phyloP scores from a whole-genome alignment of 2,329 filamentous ascomycete genomes.

The Aspergillus tamarii region DNA sequence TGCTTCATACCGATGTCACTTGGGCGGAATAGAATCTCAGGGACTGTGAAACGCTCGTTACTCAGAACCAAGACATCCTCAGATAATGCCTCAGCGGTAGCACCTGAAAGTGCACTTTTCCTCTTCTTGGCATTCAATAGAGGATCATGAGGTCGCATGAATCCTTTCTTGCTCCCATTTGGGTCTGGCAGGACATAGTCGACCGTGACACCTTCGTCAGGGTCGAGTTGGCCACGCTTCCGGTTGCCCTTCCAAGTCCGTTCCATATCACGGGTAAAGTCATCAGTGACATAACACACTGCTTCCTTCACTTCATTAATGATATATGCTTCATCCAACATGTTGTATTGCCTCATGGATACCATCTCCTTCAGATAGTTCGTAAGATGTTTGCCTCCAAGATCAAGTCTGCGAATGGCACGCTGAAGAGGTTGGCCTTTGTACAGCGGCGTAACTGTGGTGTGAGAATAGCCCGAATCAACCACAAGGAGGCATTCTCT shows the following conservation, averaged over 20 bases:
- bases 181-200: constrained; percentile 93
- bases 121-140: constrained; percentile 58
- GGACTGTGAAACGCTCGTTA: constrained; percentile 89
- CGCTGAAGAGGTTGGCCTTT: constrained; percentile 78
- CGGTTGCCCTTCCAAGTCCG: constrained; percentile 78
- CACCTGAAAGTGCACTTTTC: constrained; percentile 52
- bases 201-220: constrained; percentile 63
- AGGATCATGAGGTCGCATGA: constrained; percentile 77
- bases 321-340: constrained; percentile 90
- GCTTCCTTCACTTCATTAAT: constrained; percentile 96
- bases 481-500: constrained; percentile 84
- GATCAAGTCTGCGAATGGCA: constrained; percentile 80
- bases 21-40: constrained; percentile 87
- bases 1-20: constrained; percentile 83
- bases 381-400: constrained; percentile 90
- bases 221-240: constrained; percentile 32
- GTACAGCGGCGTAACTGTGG: constrained; percentile 84
- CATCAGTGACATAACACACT: constrained; percentile 77
- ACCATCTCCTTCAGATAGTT: constrained; percentile 90
- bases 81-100: constrained; percentile 50
- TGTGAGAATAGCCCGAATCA: constrained; percentile 91
- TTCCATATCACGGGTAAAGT: constrained; percentile 80
- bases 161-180: constrained; percentile 65
- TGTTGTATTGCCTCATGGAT: constrained; percentile 89
- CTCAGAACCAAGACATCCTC: constrained; percentile 86